These are phyloP conservation scores for Sporisorium graminicola DNA, from an alignment of 1,284 basidiomycete genomes.

Conservation along the genomic window DNA sequence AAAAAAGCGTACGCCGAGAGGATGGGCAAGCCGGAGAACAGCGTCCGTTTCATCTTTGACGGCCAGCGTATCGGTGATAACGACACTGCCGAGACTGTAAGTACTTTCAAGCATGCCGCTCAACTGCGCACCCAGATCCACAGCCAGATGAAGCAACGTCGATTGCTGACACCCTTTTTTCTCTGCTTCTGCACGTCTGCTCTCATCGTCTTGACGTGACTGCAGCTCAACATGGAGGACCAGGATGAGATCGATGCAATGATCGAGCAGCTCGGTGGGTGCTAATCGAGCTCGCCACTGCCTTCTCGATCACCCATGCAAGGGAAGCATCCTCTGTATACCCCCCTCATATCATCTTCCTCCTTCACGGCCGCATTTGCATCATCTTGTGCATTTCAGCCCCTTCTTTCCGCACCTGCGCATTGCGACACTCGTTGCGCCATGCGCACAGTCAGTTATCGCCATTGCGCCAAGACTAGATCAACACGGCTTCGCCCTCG, in stretches of 20 bases:
- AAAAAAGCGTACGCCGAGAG: conserved; percentile 92
- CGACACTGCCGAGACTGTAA: conserved; percentile 67
- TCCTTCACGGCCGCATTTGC: not conserved
- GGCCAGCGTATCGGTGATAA: conserved; percentile 67
- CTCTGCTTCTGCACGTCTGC: not conserved
- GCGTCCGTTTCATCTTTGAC: conserved; percentile 68
- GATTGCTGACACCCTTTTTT: not conserved
- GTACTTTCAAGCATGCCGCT: conserved; percentile 14
- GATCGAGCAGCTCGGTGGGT: conserved; percentile 68
- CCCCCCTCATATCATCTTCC: conserved; percentile 8
- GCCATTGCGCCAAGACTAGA: not conserved
- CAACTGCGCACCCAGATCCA: not conserved
- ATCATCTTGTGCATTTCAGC: not conserved
- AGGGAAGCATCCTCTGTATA: conserved; percentile 17
- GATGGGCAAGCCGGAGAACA: conserved; percentile 79
- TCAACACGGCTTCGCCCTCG: not conserved
- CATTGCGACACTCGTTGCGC: not conserved
- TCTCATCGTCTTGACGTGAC: not conserved
- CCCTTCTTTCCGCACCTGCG: not conserved
- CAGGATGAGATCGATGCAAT: conserved; percentile 69
- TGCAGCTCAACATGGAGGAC: conserved; percentile 68
- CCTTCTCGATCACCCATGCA: not conserved
- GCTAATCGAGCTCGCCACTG: conserved; percentile 15
- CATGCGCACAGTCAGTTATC: not conserved
- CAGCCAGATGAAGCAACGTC: not conserved